Base-by-base conservation (phyloP, 2,329 filamentous ascomycete species). In the Microcyclosporella mali region DNA sequence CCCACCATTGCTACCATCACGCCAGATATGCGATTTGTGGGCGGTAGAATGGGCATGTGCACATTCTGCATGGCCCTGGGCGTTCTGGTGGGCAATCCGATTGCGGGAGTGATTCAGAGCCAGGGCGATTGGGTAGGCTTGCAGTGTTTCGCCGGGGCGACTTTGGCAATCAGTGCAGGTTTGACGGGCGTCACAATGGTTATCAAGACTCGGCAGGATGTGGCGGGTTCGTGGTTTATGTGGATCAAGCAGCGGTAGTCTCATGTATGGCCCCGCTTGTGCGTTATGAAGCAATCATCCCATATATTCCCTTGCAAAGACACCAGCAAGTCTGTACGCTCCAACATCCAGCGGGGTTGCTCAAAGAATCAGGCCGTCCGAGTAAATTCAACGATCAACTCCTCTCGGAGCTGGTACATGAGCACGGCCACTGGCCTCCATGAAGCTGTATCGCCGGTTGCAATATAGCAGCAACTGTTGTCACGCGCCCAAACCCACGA, bases 1-100 rank as follows among this genome's bases (percentile, higher is more conserved):
- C 66, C 67, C 0, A 64, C 69, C 4, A 48, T 42, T 37, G 47
- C 30, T 43, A 34, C 33, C 17, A 33, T 46, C 19, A 41, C 43
- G 7, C 41, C 43, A 16, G 43, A 38, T 48, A 41, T 54, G 35
- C 42, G 50, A 9, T 45, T 43, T 6, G 41, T 57, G 1, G 56
- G 56, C 4, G 46, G 44, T 3, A 43, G 56, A 6, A 45, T 58
- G 33, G 56, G 56, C 0, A 50, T 56, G 50, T 46, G 44, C 12
- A 51, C 47, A 8, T 48, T 53, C 29, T 52, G 47, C 31, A 37
- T 49, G 3, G 49, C 49, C 8, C 28, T 53, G 7, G 53, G 53
- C 3, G 42, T 57, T 3, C 31, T 57, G 28, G 50, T 57, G 14
- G 56, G 53, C 8, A 49, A 47, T 15, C 56, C 56, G 3, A 47